Percentiles rank a stretch among this genome's conserved stretches.
Conservation (phyloP, 768 basidiomycete genomes). For the Boletus vermiculosoides region DNA sequence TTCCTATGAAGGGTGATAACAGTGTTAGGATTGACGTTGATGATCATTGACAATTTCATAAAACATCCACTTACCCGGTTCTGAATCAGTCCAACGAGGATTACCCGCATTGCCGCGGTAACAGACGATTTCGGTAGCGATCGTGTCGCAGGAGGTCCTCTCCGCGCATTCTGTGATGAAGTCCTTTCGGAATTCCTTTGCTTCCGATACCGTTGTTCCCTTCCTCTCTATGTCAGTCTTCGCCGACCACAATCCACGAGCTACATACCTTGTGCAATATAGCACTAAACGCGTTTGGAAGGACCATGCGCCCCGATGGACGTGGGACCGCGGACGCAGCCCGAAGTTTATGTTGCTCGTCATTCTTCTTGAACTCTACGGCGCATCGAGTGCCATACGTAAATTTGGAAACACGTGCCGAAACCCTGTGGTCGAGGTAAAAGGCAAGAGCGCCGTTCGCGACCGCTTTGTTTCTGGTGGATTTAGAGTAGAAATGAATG, state of each 20-base stretch:
- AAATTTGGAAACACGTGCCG: conserved; percentile 38
- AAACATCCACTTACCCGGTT: conserved; percentile 21
- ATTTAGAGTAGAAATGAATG: not conserved
- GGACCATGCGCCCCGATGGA: conserved; percentile 32
- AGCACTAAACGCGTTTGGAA: conserved; percentile 34
- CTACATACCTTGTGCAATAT: conserved; percentile 29
- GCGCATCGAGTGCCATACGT: conserved; percentile 39
- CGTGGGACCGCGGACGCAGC: conserved; percentile 29
- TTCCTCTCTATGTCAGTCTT: conserved; percentile 5
- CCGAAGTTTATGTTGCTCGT: conserved; percentile 32
- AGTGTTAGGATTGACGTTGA: not conserved
- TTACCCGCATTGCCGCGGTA: conserved; percentile 24
- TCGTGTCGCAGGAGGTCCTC: conserved; percentile 26
- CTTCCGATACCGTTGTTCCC: conserved; percentile 31
- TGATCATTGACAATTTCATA: too few species aligned
- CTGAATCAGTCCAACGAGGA: conserved; percentile 33
- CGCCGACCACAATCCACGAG: not conserved
- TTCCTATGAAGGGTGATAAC: too few species aligned
- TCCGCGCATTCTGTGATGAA: conserved; percentile 33
- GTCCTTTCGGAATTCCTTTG: conserved; percentile 33
- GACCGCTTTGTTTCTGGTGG: conserved; percentile 45
- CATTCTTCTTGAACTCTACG: conserved; percentile 28
- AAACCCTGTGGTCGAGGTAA: conserved; percentile 43
- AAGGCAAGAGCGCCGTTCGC: conserved; percentile 45
- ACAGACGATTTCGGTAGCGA: conserved; percentile 33